Evolutionary conservation across 352 stramenopile genomes (phyloP).

Genomic region (Phytopythium sindhum): DNA sequence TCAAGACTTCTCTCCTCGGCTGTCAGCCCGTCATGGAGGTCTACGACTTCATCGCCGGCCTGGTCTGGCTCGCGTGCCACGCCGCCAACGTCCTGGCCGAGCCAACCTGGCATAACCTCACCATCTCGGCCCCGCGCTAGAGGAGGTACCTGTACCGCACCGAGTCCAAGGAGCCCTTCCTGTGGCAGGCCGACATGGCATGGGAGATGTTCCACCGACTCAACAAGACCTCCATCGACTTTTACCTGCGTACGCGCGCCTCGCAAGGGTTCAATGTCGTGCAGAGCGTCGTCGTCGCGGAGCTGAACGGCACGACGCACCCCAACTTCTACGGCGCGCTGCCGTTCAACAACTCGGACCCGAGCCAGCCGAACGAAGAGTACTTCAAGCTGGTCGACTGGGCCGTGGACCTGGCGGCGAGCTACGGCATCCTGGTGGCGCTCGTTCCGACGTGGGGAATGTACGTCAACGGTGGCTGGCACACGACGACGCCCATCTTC

Average conservation of each 20-base stretch:
- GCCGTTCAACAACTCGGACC: conserved; percentile 24
- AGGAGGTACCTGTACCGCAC: conserved; percentile 18
- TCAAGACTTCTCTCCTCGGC: neutral
- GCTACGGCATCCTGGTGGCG: conserved; percentile 20
- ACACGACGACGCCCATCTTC: conserved; percentile 8
- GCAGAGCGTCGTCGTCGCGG: conserved; percentile 21
- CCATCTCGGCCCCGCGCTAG: conserved; percentile 13
- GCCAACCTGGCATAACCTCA: conserved; percentile 18
- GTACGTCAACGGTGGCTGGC: conserved; percentile 17
- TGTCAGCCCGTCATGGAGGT: neutral
- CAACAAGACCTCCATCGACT: conserved; percentile 29
- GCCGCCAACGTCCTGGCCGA: neutral
- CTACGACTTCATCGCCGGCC: neutral
- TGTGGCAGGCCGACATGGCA: conserved; percentile 23
- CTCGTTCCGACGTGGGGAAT: conserved; percentile 16
- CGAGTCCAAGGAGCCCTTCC: conserved; percentile 13
- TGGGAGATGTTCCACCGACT: conserved; percentile 22
- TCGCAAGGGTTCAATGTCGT: conserved; percentile 25
- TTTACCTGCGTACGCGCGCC: conserved; percentile 21
- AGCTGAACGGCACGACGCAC: conserved; percentile 21
- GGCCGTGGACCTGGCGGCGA: conserved; percentile 16
- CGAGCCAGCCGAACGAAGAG: conserved; percentile 16
- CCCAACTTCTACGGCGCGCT: conserved; percentile 24
- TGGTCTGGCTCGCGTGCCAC: neutral
- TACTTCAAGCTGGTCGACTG: conserved; percentile 26